Conservation (phyloP, 2,329 filamentous ascomycete species). For the Cryphonectria radicalis region DNA sequence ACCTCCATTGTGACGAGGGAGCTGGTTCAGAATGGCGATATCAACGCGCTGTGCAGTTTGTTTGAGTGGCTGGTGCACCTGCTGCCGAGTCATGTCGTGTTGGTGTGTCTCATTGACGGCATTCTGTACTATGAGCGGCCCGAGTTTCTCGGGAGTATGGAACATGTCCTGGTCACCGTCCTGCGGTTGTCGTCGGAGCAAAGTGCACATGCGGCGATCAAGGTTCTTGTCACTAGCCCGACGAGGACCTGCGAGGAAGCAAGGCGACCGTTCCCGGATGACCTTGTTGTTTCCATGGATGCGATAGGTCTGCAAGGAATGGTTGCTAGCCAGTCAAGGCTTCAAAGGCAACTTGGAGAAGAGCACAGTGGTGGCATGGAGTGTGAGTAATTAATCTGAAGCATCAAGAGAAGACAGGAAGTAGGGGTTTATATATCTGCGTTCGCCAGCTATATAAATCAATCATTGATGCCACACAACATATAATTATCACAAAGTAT, state of each 20-base stretch:
- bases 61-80: neutral
- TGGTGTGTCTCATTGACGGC: constrained; percentile 8
- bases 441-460: no score
- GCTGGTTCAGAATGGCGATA: neutral
- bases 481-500: no score
- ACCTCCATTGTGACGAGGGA: neutral
- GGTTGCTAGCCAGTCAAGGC: neutral
- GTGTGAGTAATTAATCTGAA: neutral
- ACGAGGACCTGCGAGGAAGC: neutral
- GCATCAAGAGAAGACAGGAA: no score
- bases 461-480: no score
- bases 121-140: constrained; percentile 6
- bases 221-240: constrained; percentile 17
- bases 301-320: neutral
- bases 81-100: neutral
- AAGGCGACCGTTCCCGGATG: neutral
- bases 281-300: constrained; percentile 3
- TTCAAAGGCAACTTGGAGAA: neutral
- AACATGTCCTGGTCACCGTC: neutral
- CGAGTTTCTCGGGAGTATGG: neutral
- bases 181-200: neutral
- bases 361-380: neutral
- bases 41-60: neutral
- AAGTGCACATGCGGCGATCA: neutral
- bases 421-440: no score